Conservation (phyloP, 139 green algal species). For the Ulvella scutata region DNA sequence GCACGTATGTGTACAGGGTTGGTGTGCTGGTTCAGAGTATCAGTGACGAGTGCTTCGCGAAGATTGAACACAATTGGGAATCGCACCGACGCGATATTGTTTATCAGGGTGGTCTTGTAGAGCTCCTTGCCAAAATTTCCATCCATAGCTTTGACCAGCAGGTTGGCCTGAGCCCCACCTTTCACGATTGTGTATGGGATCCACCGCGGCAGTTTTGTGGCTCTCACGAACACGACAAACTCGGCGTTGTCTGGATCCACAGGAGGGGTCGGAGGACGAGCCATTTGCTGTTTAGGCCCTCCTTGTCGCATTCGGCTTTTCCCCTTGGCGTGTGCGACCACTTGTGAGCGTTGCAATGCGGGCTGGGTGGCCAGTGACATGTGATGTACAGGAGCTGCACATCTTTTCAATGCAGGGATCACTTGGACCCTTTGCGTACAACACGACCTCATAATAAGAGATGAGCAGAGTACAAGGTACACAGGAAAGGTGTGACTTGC, state of each 20-base stretch:
- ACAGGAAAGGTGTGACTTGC: too few relatives aligned
- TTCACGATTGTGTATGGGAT: slow-evolving; percentile 39
- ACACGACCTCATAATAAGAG: too few relatives aligned
- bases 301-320: background rate
- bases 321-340: background rate
- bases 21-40: background rate
- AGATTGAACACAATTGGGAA: too few relatives aligned
- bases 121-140: slow-evolving; percentile 25
- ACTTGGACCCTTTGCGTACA: too few relatives aligned
- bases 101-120: slow-evolving; percentile 21
- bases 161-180: slow-evolving; percentile 31
- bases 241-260: slow-evolving; percentile 47
- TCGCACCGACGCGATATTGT: slow-evolving; percentile 25
- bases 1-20: background rate
- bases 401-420: too few relatives aligned
- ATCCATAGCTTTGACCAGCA: slow-evolving; percentile 35
- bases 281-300: slow-evolving; percentile 3
- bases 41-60: too few relatives aligned
- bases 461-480: too few relatives aligned
- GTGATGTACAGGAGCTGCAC: too few relatives aligned
- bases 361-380: too few relatives aligned
- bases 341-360: too few relatives aligned
- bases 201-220: slow-evolving; percentile 30
- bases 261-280: slow-evolving; percentile 23
- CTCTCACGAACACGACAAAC: slow-evolving; percentile 47